Evolutionary conservation across 2,329 filamentous ascomycete species (phyloP), one percentile per base, ranked within the genome.

Genomic region (Rutstroemia sp.): DNA sequence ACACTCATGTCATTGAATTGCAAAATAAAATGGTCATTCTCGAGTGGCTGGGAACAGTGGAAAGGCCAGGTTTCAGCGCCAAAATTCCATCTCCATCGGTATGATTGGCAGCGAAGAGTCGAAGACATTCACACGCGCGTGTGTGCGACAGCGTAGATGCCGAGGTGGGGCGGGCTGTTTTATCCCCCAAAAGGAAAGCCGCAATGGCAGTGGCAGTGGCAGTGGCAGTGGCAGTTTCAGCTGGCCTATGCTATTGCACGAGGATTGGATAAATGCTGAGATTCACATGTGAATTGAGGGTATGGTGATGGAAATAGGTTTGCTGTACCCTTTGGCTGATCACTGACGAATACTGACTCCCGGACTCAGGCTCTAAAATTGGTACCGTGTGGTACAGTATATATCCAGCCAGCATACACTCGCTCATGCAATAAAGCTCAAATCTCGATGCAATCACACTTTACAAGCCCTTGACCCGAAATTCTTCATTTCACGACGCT

Each of bases 191-290:
- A 30, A 30, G 27, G 8, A 44, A 45, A n/a, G 42, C 34, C 25
- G 25, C 6, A 39, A 19, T 16, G 27, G 42, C 17, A 46, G 57
- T 60, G 51, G 44, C 19, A 19, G 19, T 19, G 51, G 44, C 19
- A 19, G 19, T 19, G 19, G 19, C 19, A 19, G 25, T 16, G 27
- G 42, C 17, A 46, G 57, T 60, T 60, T 60, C 59, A 60, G 37
- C 44, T 57, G 41, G 46, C 49, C 27, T 54, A 50, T 39, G 48
- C 54, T 59, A 51, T 51, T 52, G 59, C 57, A 48, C 53, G 57
- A 27, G 44, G 37, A 59, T 60, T 60, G 52, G 56, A 42, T 45
- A 52, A 38, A 16, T 27, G 21, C 50, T 30, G 17, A 34, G 25
- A 21, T 48, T 48, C 51, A 54, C 34, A 48, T 54, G 51, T 30